These are phyloP conservation scores for Biscogniauxia sp. DNA, from an alignment of 2,329 filamentous ascomycete species.

Conservation along the genomic window DNA sequence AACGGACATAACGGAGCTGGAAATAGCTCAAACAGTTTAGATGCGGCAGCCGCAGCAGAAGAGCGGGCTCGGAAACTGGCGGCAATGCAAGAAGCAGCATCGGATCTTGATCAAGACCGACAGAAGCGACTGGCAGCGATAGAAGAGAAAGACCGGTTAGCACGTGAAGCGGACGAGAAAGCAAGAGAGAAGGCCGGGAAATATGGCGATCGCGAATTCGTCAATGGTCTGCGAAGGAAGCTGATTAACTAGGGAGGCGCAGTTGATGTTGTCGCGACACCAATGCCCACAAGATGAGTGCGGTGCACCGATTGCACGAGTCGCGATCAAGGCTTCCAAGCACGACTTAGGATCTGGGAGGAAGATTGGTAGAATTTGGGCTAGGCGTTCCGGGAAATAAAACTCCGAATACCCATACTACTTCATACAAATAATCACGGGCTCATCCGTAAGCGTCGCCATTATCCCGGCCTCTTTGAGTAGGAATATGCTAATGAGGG, in stretches of 20 bases:
- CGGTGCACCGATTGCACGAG: neutral
- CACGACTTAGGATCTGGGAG: neutral
- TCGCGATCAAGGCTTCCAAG: neutral
- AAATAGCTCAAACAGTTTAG: constrained; percentile 14
- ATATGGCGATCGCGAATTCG: constrained; percentile 63
- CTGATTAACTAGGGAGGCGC: constrained; percentile 22
- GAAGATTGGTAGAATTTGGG: neutral
- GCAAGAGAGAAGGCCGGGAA: constrained; percentile 58
- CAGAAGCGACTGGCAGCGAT: constrained; percentile 65
- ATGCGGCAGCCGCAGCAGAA: constrained; percentile 32
- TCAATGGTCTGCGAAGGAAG: constrained; percentile 61
- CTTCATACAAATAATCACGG: neutral
- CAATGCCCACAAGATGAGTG: neutral
- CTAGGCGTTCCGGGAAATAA: neutral
- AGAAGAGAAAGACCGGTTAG: constrained; percentile 61
- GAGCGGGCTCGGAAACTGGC: constrained; percentile 67
- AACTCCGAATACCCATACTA: neutral
- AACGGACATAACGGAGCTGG: constrained; percentile 19
- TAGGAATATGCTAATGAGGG: neutral
- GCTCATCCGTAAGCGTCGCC: neutral
- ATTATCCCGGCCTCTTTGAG: neutral
- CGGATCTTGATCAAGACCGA: constrained; percentile 68
- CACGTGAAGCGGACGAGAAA: constrained; percentile 65
- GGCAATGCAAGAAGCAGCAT: constrained; percentile 70
- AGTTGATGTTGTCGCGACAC: neutral